These are phyloP conservation scores for Lolium multiflorum DNA, from an alignment of 176 grass and related monocot genomes.

Conservation along the genomic window DNA sequence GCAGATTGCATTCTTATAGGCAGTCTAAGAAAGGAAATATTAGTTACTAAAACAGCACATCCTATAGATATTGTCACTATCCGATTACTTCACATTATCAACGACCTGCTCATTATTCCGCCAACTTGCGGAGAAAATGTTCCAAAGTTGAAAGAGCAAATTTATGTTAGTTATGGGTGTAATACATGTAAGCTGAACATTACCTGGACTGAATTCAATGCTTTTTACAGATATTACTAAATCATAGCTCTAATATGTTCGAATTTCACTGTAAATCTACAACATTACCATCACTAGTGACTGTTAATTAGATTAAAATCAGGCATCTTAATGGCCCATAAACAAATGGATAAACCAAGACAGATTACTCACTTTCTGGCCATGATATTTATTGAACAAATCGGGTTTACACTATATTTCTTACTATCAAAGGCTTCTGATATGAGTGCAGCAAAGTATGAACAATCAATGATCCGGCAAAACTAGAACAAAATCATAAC, in stretches of 20 bases:
- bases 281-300: too few species aligned
- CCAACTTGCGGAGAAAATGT: background rate
- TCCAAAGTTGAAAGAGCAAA: too few species aligned
- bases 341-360: background rate
- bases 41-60: background rate
- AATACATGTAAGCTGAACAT: too few species aligned
- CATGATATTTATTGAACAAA: background rate
- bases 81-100: background rate
- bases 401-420: background rate
- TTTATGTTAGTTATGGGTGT: too few species aligned
- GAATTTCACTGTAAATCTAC: too few species aligned
- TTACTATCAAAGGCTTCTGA: background rate
- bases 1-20: background rate
- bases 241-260: too few species aligned
- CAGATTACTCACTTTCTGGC: background rate
- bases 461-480: background rate
- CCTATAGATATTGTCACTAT: background rate
- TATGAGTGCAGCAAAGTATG: background rate
- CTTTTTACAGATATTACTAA: too few species aligned
- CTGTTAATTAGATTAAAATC: too few species aligned
- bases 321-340: too few species aligned
- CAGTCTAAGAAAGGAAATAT: background rate
- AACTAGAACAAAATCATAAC: background rate
- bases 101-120: background rate
- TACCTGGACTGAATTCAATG: too few species aligned